These are phyloP conservation scores for Septoria petroselini DNA, from an alignment of 2,329 filamentous ascomycete genomes.

Conservation along the genomic window DNA sequence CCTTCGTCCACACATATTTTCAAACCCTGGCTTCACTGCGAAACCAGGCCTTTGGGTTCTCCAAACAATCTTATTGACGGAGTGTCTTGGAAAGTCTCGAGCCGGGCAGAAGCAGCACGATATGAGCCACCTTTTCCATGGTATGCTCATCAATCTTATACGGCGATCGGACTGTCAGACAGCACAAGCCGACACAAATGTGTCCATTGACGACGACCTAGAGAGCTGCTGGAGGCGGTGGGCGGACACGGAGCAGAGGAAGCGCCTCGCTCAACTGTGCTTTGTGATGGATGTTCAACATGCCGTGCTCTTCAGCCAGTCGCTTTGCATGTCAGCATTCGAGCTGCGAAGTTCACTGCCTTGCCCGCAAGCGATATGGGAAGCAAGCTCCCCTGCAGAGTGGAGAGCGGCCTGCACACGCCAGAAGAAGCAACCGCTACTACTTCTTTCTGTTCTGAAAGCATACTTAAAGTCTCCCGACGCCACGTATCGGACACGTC, in stretches of 20 bases:
- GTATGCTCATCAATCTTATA: constrained; percentile 55
- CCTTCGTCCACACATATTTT: constrained; percentile 58
- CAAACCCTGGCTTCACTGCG: constrained; percentile 55
- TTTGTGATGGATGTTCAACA: constrained; percentile 68
- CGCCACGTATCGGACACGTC: constrained; percentile 35
- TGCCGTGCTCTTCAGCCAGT: constrained; percentile 63
- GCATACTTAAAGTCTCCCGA: constrained; percentile 53
- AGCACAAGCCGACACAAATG: constrained; percentile 40
- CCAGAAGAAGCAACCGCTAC: constrained; percentile 23
- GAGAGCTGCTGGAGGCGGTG: constrained; percentile 53
- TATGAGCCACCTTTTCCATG: constrained; percentile 60
- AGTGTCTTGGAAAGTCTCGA: constrained; percentile 63
- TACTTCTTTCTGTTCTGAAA: constrained; percentile 55
- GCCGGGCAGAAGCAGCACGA: constrained; percentile 63
- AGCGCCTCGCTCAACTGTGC: constrained; percentile 58
- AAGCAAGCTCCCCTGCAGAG: constrained; percentile 52
- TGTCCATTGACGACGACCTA: constrained; percentile 41
- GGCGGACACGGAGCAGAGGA: constrained; percentile 57
- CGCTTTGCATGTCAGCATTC: constrained; percentile 64
- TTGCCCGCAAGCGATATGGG: constrained; percentile 56
- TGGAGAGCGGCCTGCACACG: constrained; percentile 39
- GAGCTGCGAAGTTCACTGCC: constrained; percentile 58
- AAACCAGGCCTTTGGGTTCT: constrained; percentile 61
- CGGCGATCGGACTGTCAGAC: constrained; percentile 53
- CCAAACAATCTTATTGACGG: constrained; percentile 60